Evolutionary conservation across 129 eudicot genomes (phyloP).

Genomic region (Escallonia rubra): DNA sequence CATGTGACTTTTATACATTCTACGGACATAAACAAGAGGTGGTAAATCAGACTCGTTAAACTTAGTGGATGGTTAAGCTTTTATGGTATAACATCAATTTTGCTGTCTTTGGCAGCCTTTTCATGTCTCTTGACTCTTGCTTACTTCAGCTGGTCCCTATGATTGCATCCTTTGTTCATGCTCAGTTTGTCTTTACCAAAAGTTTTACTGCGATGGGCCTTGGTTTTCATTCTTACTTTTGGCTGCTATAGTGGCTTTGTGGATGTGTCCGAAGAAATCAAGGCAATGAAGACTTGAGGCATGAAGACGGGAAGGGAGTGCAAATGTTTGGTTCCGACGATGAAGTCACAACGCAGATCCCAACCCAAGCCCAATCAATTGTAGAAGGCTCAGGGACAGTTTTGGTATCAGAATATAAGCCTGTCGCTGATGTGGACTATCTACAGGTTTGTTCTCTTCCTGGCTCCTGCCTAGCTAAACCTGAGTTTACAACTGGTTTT

Average conservation of each 20-base stretch:
- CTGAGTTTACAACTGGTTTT: neutral
- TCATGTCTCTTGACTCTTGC: constrained; percentile 4
- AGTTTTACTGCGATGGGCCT: constrained; percentile 79
- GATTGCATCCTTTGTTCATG: neutral
- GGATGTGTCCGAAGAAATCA: constrained; percentile 46
- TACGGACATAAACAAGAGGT: neutral
- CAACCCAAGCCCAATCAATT: constrained; percentile 70
- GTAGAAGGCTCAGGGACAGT: constrained; percentile 66
- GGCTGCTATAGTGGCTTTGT: constrained; percentile 81
- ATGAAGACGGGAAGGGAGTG: constrained; percentile 43
- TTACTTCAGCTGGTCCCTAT: neutral
- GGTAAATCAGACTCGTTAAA: neutral
- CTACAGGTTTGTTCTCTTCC: constrained; percentile 60
- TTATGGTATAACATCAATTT: neutral
- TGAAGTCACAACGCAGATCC: constrained; percentile 34
- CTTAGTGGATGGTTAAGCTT: neutral
- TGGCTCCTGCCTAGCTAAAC: constrained; percentile 2
- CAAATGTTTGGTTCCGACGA: constrained; percentile 80
- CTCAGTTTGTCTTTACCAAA: constrained; percentile 48
- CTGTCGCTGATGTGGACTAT: constrained; percentile 88
- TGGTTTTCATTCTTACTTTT: constrained; percentile 34
- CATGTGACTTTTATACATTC: neutral
- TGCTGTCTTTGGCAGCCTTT: constrained; percentile 8
- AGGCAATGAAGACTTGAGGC: constrained; percentile 27
- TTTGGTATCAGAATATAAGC: constrained; percentile 67